Evolutionary conservation across 2,329 filamentous ascomycete species (phyloP).

Genomic region (Neofusicoccum parvum): DNA sequence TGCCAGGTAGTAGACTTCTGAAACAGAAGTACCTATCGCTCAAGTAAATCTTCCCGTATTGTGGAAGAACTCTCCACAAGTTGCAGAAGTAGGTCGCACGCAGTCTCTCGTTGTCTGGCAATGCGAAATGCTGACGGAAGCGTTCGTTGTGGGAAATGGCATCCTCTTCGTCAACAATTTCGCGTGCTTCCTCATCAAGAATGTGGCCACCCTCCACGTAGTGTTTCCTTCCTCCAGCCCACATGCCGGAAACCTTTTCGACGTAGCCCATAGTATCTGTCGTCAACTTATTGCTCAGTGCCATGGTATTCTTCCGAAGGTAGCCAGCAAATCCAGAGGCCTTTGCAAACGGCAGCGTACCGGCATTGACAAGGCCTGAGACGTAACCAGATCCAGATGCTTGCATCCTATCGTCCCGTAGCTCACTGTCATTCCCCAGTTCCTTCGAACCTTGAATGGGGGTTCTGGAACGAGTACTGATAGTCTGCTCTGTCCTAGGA

Average conservation of each 20-base stretch:
- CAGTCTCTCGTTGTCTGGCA: conserved; percentile 81
- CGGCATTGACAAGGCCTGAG: conserved; percentile 61
- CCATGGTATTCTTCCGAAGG: conserved; percentile 74
- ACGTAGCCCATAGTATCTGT: conserved; percentile 95
- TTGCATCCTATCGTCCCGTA: conserved; percentile 14
- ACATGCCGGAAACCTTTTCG: conserved; percentile 96
- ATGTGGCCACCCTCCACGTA: conserved; percentile 71
- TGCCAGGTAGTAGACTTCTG: conserved; percentile 84
- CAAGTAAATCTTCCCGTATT: conserved; percentile 97
- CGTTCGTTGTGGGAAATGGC: conserved; percentile 61
- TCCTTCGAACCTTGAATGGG: conserved; percentile 11
- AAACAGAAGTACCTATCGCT: conserved; percentile 89
- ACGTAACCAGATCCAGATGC: conserved; percentile 9
- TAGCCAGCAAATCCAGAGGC: conserved; percentile 83
- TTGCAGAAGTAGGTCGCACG: conserved; percentile 91
- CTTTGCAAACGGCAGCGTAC: conserved; percentile 78
- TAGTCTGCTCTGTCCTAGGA: conserved; percentile 11
- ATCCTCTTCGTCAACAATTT: conserved; percentile 59
- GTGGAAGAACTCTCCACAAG: conserved; percentile 82
- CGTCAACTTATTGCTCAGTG: conserved; percentile 79
- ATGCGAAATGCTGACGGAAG: conserved; percentile 86
- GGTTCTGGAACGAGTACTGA: conserved; percentile 10
- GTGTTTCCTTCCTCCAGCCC: conserved; percentile 86
- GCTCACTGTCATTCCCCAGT: background rate
- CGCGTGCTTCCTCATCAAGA: conserved; percentile 64